Conservation (phyloP, 768 basidiomycete species). For the Mycena vitilis region DNA sequence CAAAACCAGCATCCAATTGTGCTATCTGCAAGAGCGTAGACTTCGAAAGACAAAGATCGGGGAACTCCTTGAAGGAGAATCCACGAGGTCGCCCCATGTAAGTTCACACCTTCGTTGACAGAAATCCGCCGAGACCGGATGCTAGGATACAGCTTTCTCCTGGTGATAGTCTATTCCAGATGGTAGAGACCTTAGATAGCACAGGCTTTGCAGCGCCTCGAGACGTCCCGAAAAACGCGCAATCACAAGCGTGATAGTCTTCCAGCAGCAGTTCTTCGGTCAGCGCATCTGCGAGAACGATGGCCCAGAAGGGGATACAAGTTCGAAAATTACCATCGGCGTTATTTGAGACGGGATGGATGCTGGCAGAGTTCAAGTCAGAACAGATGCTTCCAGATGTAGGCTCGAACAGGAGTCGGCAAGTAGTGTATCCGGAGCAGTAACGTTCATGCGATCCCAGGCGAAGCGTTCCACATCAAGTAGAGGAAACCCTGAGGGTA, state of each 20-base stretch:
- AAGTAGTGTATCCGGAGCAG: constrained; percentile 15
- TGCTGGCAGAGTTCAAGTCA: constrained; percentile 4
- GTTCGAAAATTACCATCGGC: constrained; percentile 28
- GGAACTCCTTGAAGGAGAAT: constrained; percentile 18
- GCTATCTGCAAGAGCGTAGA: neutral
- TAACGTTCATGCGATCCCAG: constrained; percentile 6
- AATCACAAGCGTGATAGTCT: constrained; percentile 22
- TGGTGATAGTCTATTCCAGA: constrained; percentile 33
- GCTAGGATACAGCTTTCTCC: constrained; percentile 22
- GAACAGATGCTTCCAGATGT: constrained; percentile 24
- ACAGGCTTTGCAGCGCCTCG: constrained; percentile 34
- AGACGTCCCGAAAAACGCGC: constrained; percentile 30
- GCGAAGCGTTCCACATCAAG: neutral
- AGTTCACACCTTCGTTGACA: constrained; percentile 29
- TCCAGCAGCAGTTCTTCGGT: constrained; percentile 12
- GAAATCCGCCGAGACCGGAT: constrained; percentile 30
- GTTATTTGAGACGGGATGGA: constrained; percentile 12
- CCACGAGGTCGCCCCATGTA: constrained; percentile 30
- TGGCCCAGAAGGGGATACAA: constrained; percentile 24
- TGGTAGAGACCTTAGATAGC: constrained; percentile 10
- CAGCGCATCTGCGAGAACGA: constrained; percentile 14
- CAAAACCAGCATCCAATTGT: neutral
- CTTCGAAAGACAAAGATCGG: constrained; percentile 23
- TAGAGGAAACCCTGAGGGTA: constrained; percentile 9
- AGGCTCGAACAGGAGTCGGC: constrained; percentile 21